Base-by-base conservation (phyloP, 2,329 filamentous ascomycete genomes). In the Grosmannia serpens region DNA sequence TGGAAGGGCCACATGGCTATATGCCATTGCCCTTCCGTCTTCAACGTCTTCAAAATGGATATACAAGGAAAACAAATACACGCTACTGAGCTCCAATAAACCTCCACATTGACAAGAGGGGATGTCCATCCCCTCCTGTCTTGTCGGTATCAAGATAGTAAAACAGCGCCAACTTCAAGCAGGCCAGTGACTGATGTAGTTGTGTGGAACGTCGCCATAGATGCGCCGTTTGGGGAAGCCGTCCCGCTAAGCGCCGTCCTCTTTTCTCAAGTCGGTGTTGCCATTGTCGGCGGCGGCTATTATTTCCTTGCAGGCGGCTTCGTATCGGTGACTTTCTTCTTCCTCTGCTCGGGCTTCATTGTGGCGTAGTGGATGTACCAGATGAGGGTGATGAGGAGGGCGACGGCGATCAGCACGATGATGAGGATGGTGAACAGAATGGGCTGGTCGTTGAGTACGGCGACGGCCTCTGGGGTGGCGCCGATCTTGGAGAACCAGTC, bases 311-410 rank as follows among this genome's bases (percentile, higher is more conserved):
- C 62, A 6, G 62, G 58, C 2, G 61, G 61, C 55, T 66, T 67
- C 56, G 78, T 78, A 31, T 60, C 63, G 29, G 74, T 71, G 55
- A 73, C 72, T 70, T 80, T 80, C 66, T 77, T 77, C 69, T 79
- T 80, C 67, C 73, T 78, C 69, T 84, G 81, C 66, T 81, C 79
- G 20, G 81, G 81, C 72, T 84, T 84, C 71, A 81, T 62, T 24
- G 81, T 84, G 59, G 79, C 80, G 65, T 73, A 77, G 70, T 83
- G 79, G 65, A 84, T 84, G 70, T 76, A 82, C 77, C 77, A 82
- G 57, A 80, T 69, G 54, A 83, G 69, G 11, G 73, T 65, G 59
- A 68, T 68, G 64, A 83, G 72, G 10, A 77, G 66, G 61, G 73
- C 73, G 55, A 83, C 64, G 60, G 70, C 71, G 65, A 81, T 66